Percentiles rank a stretch among this genome's conserved stretches.
phyloP scores from a whole-genome alignment of 257 asterid species.

The Lavandula angustifolia region DNA sequence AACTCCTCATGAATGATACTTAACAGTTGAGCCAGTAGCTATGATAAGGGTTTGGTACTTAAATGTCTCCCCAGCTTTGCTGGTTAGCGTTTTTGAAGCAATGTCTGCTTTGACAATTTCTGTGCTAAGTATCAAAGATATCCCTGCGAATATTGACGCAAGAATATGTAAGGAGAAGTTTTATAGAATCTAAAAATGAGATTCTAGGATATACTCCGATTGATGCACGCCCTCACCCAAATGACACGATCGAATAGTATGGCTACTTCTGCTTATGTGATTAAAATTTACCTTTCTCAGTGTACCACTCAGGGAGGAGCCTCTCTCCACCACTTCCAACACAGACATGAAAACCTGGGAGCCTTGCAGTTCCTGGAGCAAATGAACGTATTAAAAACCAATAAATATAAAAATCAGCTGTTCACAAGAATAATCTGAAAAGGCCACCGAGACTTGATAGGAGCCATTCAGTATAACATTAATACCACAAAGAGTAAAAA shows the following conservation, averaged over 20 bases:
- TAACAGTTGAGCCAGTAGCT: conserved; percentile 84
- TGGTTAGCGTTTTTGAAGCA: conserved; percentile 60
- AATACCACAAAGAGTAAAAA: background rate
- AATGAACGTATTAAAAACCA: background rate
- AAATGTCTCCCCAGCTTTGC: conserved; percentile 66
- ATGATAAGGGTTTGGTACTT: conserved; percentile 57
- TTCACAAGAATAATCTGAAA: background rate
- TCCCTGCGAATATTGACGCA: conserved; percentile 36
- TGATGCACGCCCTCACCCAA: background rate
- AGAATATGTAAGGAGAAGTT: conserved; percentile 15
- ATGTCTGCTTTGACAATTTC: conserved; percentile 78
- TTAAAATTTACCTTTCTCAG: conserved; percentile 64
- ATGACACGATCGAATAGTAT: background rate
- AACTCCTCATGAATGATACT: conserved; percentile 21
- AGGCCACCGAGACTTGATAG: background rate
- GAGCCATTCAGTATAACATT: background rate
- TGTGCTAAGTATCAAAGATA: conserved; percentile 73
- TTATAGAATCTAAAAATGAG: background rate
- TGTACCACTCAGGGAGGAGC: conserved; percentile 85
- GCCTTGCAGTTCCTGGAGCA: conserved; percentile 76
- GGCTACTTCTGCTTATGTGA: background rate
- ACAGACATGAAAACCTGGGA: conserved; percentile 83
- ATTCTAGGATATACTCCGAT: background rate
- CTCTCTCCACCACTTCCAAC: conserved; percentile 98
- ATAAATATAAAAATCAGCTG: background rate